Evolutionary conservation across 768 basidiomycete genomes (phyloP).

Genomic region (Lentinula sp.): DNA sequence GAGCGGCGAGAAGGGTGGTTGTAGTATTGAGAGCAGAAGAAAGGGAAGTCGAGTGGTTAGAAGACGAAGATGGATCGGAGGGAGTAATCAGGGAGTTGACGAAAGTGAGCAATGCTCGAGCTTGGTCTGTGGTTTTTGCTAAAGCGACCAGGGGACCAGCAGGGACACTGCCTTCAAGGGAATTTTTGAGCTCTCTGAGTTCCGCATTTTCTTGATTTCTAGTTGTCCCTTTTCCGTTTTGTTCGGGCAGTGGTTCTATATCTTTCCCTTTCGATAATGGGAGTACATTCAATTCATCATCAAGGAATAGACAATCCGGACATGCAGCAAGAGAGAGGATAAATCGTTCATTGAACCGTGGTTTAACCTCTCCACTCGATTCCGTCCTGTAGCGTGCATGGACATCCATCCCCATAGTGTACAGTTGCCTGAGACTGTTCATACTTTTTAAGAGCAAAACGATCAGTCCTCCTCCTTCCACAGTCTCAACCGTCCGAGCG

Average conservation of each 20-base stretch:
- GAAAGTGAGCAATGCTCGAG: conserved; percentile 90
- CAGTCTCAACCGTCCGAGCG: conserved; percentile 95
- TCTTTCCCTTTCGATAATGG: conserved; percentile 95
- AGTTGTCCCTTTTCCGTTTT: conserved; percentile 2
- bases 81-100: conserved; percentile 78
- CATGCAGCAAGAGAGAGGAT: conserved; percentile 95
- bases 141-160: conserved; percentile 87
- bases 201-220: conserved; percentile 54
- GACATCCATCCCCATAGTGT: conserved; percentile 93
- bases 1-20: conserved; percentile 88
- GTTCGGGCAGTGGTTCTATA: conserved; percentile 51
- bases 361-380: conserved; percentile 81
- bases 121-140: conserved; percentile 90
- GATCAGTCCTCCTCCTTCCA: conserved; percentile 90
- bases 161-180: conserved; percentile 66
- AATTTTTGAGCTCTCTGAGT: conserved; percentile 72
- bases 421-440: conserved; percentile 86
- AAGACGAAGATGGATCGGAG: not conserved
- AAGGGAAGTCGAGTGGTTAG: not conserved
- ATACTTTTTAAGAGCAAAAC: conserved; percentile 92
- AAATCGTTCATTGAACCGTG: conserved; percentile 98
- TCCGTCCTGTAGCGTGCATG: conserved; percentile 92
- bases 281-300: conserved; percentile 96
- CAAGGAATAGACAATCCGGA: conserved; percentile 87
- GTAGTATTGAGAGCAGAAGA: conserved; percentile 46